Evolutionary conservation across 2,329 filamentous ascomycete genomes (phyloP), one percentile per base, ranked within the genome.

Genomic region (Diaporthe ilicicola): DNA sequence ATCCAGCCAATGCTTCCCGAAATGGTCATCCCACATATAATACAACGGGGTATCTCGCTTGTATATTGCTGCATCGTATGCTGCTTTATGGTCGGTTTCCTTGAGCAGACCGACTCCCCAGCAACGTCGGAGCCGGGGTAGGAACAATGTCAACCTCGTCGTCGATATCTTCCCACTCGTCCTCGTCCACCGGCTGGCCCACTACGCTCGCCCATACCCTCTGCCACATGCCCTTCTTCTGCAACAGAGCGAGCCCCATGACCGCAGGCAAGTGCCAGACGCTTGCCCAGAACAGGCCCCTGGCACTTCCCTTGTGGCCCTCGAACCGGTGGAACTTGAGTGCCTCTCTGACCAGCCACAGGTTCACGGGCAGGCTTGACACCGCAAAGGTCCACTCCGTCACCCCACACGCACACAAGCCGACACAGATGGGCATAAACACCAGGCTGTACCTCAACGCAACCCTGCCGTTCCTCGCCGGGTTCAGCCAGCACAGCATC

Each of bases 251-350:
- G 72, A 98, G 84, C 56, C 98, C 94, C 86, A 99, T 90, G 51
- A 98, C 88, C 32, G 92, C 92, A 0, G 96, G 96, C 59, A 99
- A 81, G 83, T 98, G 95, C 96, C 95, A 98, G 12, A 99, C 94
- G 80, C 94, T 97, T 1, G 96, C 95, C 96, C 96, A 99, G 81
- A 99, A 99, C 66, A 99, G 81, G 0, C 92, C 91, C 69, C 94
- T 88, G 2, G 96, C 95, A 22, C 89, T 94, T 2, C 95, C 95
- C 76, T 91, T 91, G 73, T 92, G 88, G 15, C 95, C 95, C 76
- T 94, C 89, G 34, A 89, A 84, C 73, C 87, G 89, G 91, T 93
- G 97, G 83, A 98, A 98, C 46, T 87, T 85, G 76, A 93, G 89
- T 0, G 95, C 94, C 81, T 97, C 92, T 67, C 90, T 88, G 10